Conservation (phyloP, 2,329 filamentous ascomycete species). For the Fusarium euwallaceae region DNA sequence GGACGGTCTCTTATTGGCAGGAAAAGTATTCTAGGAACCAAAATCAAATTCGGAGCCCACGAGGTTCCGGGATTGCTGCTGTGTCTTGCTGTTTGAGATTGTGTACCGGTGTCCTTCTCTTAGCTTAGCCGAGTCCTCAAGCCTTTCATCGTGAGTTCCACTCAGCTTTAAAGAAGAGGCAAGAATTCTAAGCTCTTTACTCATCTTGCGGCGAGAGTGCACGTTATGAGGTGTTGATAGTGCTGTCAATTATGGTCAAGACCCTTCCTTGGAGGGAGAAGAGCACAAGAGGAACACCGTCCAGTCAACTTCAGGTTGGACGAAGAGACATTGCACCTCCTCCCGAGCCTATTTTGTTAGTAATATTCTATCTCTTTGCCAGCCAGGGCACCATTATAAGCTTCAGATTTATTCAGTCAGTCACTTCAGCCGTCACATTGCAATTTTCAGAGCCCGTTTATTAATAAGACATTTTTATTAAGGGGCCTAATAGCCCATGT, state of each 20-base stretch:
- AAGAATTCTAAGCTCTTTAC: too few species aligned
- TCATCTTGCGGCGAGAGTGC: too few species aligned
- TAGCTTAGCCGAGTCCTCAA: background rate
- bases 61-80: background rate
- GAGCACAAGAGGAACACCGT: too few species aligned
- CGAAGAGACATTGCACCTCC: background rate
- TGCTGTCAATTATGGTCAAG: too few species aligned
- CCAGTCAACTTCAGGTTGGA: background rate
- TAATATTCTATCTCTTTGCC: too few species aligned
- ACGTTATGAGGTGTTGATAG: too few species aligned
- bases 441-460: background rate
- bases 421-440: background rate
- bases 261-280: too few species aligned
- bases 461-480: background rate
- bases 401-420: background rate
- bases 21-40: background rate
- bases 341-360: background rate
- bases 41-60: background rate
- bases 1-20: too few species aligned
- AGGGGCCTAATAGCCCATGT: background rate
- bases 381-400: background rate
- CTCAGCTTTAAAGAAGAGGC: background rate
- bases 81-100: background rate
- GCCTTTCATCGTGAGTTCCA: background rate
- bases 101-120: background rate